Base-by-base conservation (phyloP, 306 rosid genomes). In the Castanea crenata region DNA sequence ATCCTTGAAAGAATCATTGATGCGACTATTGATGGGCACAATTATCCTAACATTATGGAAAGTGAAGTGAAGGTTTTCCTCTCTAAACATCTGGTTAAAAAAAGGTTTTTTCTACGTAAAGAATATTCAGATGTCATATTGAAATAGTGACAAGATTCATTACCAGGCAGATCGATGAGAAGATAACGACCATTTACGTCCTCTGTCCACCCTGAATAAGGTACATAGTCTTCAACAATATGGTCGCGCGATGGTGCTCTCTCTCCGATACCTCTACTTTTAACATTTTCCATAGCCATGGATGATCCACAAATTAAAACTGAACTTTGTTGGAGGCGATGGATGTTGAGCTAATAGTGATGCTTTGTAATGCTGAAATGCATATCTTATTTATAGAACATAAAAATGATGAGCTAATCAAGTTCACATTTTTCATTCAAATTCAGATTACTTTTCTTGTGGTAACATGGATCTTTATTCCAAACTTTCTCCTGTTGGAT, bases 101-200 rank as follows among this genome's bases (percentile, higher is more conserved):
- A 49, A 12, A 8, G 12, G 54, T 10, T 49, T 49, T 3, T 10
- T 49, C 54, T 49, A 49, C 11, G 4, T 20, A 21, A 25, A 58
- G 25, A 58, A 1, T 4, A 21, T 59, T 11, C 67, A 23, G 16
- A 23, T 61, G 2, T 12, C 3, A 6, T 14, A 61, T 3, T 21
- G 67, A 61, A 34, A 34, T 31, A n/a, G 23, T 34, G 32, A 35
- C 1, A 21, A n/a, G 67, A 58, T 57, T 65, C 20, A 75, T 41
- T 91, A 93, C 97, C 97, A 55, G 93, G 94, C 77, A 93, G 93
- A 87, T 88, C 92, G 63, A 93, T 87, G 5, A 90, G 46, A 69
- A 93, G 93, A 79, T 86, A 86, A 82, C 87, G 94, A 55, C 75
- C 85, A 0, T 83, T 18, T 63, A 85, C 78, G 77, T 89, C 94